Base-by-base conservation (phyloP, 257 asterid species). In the Oldenlandia corymbosa region DNA sequence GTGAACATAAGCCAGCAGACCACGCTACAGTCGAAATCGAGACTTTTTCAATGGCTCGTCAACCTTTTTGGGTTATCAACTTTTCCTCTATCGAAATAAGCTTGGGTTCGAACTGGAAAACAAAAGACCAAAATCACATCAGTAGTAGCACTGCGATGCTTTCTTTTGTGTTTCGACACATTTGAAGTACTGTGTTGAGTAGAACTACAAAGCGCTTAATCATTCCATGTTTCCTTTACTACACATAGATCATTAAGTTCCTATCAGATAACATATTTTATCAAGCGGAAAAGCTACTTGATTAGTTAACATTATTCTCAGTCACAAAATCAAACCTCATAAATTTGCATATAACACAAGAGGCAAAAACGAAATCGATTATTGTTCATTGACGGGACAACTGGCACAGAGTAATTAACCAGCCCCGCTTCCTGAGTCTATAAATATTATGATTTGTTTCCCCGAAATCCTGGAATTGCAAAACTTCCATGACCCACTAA, bases 171-270 rank as follows among this genome's bases (percentile, higher is more conserved):
- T n/a, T n/a, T n/a, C n/a, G n/a, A n/a, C n/a, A n/a, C n/a, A n/a
- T n/a, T n/a, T n/a, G n/a, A n/a, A n/a, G n/a, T 51, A 26, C 13
- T 6, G 42, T 17, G 39, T 43, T 68, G 4, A 28, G 51, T 2
- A 42, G 27, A 20, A 55, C 47, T 37, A 36, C 26, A 20, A 68
- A 49, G 39, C 39, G 62, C 45, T 12, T 50, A 60, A 50, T 68
- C 32, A 68, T 60, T 62, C 4, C 61, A 28, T 58, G 41, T 47
- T 49, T 51, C 66, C 21, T 48, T 47, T n/a, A n/a, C 65, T 24
- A 59, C 17, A 13, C 65, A 34, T 58, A 48, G 59, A 32, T 68
- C 60, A 56, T 56, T 56, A 56, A 17, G 26, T 43, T 32, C 43
- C 32, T 17, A 6, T 56, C 14, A 31, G 61, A 56, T 56, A 56